Base-by-base conservation (phyloP, 2,329 filamentous ascomycete species). In the Eurotiales sp. region DNA sequence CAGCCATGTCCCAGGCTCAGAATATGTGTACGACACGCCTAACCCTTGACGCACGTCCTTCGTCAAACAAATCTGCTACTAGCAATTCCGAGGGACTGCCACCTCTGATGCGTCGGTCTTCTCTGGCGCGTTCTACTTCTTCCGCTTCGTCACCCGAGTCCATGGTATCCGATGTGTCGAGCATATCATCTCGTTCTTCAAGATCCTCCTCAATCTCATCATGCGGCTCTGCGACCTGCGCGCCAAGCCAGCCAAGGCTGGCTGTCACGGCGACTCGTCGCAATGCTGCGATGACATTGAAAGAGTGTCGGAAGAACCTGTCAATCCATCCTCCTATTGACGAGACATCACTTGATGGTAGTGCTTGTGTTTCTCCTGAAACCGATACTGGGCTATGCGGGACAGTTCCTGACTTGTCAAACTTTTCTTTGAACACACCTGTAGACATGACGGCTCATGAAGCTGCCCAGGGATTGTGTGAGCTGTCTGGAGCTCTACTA, bases 101-200 rank as follows among this genome's bases (percentile, higher is more conserved):
- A 66, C 58, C 71, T 66, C 54, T 77, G 72, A 58, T 68, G 72
- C 71, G 77, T 52, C 74, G 65, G 60, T 76, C 62, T 15, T 80
- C 76, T 54, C 66, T 76, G 56, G 73, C 75, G 51, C 77, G 72
- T 50, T 77, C 77, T 19, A 72, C 74, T 22, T 82, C 79, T 3
- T 79, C 75, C 40, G 67, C 67, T 17, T 79, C 75, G 8, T 80
- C 77, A 39, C 82, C 82, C n/a, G 81, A 84, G 56, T 84, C 82
- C 29, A 81, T 84, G 77, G 67, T 83, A 30, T 83, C 81, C 23
- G 82, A 85, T 63, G 74, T 74, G 50, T 81, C 79, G 30, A 75
- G 75, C 12, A 70, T 80, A 54, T 80, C 79, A 49, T 80, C 67
- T 57, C 72, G 70, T 58, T 70, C 66, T 64, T 81, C 78, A 69